A percentile compares a stretch with the other conserved stretches of the same genome.
phyloP scores from a whole-genome alignment of 257 asterid genomes.

The Oldenlandia corymbosa region DNA sequence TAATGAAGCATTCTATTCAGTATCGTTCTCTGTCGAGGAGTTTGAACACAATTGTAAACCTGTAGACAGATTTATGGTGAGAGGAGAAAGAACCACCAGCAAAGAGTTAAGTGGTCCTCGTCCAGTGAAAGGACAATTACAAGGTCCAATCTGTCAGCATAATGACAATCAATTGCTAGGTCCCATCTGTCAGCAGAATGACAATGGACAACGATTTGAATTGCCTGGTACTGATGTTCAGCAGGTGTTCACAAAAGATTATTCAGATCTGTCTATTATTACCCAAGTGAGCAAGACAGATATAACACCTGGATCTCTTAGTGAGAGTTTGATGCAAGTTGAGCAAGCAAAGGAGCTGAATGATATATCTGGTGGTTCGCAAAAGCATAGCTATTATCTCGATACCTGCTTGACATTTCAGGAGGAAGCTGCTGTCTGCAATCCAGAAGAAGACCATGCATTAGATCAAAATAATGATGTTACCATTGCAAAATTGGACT shows the following conservation, averaged over 20 bases:
- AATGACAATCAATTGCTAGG: constrained; percentile 23
- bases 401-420: constrained; percentile 25
- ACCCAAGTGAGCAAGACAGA: constrained; percentile 24
- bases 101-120: constrained; percentile 16
- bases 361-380: constrained; percentile 18
- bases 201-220: constrained; percentile 34
- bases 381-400: constrained; percentile 15
- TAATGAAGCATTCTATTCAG: constrained; percentile 33
- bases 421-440: constrained; percentile 21
- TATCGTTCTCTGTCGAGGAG: constrained; percentile 30
- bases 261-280: constrained; percentile 19
- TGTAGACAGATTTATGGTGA: constrained; percentile 23
- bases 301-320: constrained; percentile 18
- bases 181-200: constrained; percentile 19
- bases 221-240: constrained; percentile 31
- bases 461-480: constrained; percentile 24
- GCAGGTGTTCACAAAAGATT: constrained; percentile 26
- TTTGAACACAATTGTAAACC: constrained; percentile 27
- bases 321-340: constrained; percentile 20
- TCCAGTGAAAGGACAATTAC: constrained; percentile 21
- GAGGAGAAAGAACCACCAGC: constrained; percentile 9
- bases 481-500: constrained; percentile 25
- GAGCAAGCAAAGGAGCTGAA: constrained; percentile 29
- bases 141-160: constrained; percentile 19
- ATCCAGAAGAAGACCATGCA: constrained; percentile 20